Conservation (phyloP, 2,329 filamentous ascomycete species). For the Trichoderma atrobrunneum region DNA sequence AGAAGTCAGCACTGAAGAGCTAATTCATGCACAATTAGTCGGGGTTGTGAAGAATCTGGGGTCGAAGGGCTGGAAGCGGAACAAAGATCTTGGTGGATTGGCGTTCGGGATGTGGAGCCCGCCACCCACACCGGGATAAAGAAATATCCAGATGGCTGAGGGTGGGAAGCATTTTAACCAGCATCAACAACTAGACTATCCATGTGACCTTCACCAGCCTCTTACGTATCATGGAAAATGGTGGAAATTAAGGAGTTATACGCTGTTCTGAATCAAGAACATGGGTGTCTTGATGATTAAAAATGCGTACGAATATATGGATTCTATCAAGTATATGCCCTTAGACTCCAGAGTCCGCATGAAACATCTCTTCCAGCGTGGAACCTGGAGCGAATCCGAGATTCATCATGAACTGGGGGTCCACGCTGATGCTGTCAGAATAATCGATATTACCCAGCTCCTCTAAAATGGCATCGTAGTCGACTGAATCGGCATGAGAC, state of each 20-base stretch:
- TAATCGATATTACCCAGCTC: conserved; percentile 13
- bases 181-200: not conserved
- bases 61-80: not conserved
- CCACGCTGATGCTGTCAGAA: conserved; percentile 2
- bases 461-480: conserved; percentile 13
- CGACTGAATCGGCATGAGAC: not conserved
- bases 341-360: not conserved
- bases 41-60: conserved; percentile 6
- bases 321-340: not conserved
- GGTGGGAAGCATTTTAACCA: conserved; percentile 2
- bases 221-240: not conserved
- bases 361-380: conserved; percentile 5
- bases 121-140: conserved; percentile 8
- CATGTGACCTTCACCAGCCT: conserved; percentile 5
- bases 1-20: not conserved
- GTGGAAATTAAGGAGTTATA: not conserved
- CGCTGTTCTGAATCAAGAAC: not conserved
- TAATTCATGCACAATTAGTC: not conserved
- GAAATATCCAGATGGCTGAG: conserved; percentile 1
- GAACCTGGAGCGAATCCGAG: conserved; percentile 11
- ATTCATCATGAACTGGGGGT: conserved; percentile 15
- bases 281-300: not conserved
- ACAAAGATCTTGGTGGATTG: conserved; percentile 1
- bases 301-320: not conserved
- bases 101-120: conserved; percentile 2